Base-by-base conservation (phyloP, 1,139 yeast species). In the Barnettozyma hawaiiensis region DNA sequence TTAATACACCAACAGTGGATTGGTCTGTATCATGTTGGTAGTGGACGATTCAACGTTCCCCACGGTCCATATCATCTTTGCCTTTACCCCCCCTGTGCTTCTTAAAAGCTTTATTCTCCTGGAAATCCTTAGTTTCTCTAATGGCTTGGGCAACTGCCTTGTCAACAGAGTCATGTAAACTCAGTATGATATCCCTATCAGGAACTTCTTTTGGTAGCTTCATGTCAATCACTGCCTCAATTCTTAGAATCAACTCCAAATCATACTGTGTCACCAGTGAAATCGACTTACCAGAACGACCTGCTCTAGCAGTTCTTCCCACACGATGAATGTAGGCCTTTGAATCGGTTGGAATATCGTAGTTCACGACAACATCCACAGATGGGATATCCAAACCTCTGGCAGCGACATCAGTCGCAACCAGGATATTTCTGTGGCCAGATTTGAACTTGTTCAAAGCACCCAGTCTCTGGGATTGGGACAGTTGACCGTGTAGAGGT, bases 301-400 rank as follows among this genome's bases (percentile, higher is more conserved):
- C 98, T 0, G 98, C 98, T 64, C 98, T 82, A 2, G 98, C 98
- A 22, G 98, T 92, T 70, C 98, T 81, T 27, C 98, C 98, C 16
- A 92, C 98, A 59, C 98, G 75, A 63, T 92, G 98, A 53, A 94
- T 90, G 57, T 94, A 92, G 1, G 97, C 95, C 60, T 94, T 94
- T n/a, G 97, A 89, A 59, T 94, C 97, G 10, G 95, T 92, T 12
- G 98, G 99, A 26, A 92, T 89, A 60, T 90, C 96, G 60, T 87
- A 92, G 64, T 92, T 92, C 48, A 92, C 74, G 39, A 92, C 98
- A 42, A 86, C 73, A 63, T 92, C 98, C 34, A 92, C 98, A 21
- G 84, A 73, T 7, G 98, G 98, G 49, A 92, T 92, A 74, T 92
- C 98, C 52, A 92, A 75, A 46, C 98, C 98, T 67, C 98, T 79